Base-by-base conservation (phyloP, 257 asterid species). In the Linaria vulgaris region DNA sequence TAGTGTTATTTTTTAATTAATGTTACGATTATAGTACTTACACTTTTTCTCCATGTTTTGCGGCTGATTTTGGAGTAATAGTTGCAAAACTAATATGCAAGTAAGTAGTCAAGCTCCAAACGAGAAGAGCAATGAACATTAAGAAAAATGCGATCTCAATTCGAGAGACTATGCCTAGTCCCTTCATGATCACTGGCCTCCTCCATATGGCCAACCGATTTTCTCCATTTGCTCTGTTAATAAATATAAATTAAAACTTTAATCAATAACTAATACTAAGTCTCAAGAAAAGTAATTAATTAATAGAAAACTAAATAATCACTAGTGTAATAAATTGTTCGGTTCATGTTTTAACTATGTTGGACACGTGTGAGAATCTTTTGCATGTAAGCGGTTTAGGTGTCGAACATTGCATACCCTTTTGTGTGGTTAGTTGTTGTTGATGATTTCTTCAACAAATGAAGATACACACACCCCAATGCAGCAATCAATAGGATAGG, bases 71-170 rank as follows among this genome's bases (percentile, higher is more conserved):
- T 9, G 96, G 88, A 11, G 94, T 85, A 14, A 82, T 80, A 0
- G 30, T 70, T 4, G 78, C 68, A 50, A 82, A 81, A 59, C 76
- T 56, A 16, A 67, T n/a, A 1, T 12, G 70, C 53, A 91, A 61
- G 57, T 82, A 83, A 6, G 69, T 72, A 0, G 86, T 70, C 21
- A 85, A 69, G 59, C 74, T 74, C 97, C 97, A 92, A 31, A 80
- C 58, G 1, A 92, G 73, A 11, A 92, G 94, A 19, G 91, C 94
- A 0, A 89, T 72, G 75, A 92, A 92, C 96, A 89, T 89, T 57
- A 81, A 56, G 1, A 88, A 68, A 60, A 92, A 85, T 0, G 84
- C 74, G 0, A 86, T 76, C 71, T 88, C 97, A 3, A 86, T 86
- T 30, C 83, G 66, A 2, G 98, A 79, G 15, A 89, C 94, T 2